phyloP scores from a whole-genome alignment of 306 rosid species.

The Begonia loranthoides region DNA sequence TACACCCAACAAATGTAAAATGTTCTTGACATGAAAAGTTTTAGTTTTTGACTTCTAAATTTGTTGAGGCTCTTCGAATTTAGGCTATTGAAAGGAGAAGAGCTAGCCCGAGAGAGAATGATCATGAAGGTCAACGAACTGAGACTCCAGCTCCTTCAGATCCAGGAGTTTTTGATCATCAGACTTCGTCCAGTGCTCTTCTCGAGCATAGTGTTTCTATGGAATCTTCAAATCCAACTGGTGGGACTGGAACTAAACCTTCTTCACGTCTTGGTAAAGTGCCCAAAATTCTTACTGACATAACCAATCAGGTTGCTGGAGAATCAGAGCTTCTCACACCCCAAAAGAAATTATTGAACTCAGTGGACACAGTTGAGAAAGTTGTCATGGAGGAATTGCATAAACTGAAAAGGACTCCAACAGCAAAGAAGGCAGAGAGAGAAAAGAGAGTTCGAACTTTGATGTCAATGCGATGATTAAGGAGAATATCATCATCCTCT shows the following conservation, averaged over 20 bases:
- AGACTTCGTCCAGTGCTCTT: conserved; percentile 14
- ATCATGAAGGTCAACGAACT: conserved; percentile 20
- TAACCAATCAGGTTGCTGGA: conserved; percentile 20
- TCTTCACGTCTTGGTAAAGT: conserved; percentile 21
- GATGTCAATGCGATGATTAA: conserved; percentile 75
- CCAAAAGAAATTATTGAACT: conserved; percentile 59
- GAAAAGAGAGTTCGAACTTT: conserved; percentile 46
- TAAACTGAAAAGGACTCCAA: conserved; percentile 50
- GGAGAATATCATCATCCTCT: background rate
- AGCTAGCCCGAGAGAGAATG: conserved; percentile 24
- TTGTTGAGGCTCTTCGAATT: background rate
- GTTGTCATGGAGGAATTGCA: conserved; percentile 52
- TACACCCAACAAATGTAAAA: too few species aligned
- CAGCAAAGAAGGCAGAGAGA: conserved; percentile 66
- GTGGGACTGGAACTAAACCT: conserved; percentile 1
- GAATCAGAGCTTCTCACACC: conserved; percentile 46
- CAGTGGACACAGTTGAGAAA: conserved; percentile 54
- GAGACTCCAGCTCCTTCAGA: conserved; percentile 17
- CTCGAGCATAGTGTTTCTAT: conserved; percentile 15
- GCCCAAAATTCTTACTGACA: conserved; percentile 27
- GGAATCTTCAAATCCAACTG: conserved; percentile 18
- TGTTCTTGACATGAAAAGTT: too few species aligned
- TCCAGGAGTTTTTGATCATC: conserved; percentile 11
- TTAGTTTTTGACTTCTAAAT: background rate
- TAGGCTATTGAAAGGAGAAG: conserved; percentile 81